phyloP scores from a whole-genome alignment of 129 eudicot species.

The Chrysanthemum lavandulifolium region DNA sequence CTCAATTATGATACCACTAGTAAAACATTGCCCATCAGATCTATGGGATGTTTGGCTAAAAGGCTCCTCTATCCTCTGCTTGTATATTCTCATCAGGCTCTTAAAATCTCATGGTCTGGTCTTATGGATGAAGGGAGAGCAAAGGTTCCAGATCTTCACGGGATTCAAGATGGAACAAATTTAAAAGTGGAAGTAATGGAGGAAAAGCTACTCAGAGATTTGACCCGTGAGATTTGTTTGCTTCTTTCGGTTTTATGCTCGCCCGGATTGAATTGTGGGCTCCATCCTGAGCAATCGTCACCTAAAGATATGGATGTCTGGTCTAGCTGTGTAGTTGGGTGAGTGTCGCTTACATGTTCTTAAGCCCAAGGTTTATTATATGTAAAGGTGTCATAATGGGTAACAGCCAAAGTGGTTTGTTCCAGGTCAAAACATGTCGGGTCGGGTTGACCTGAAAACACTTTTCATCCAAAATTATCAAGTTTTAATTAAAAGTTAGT shows the following conservation, averaged over 20 bases:
- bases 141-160: constrained; percentile 79
- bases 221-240: constrained; percentile 85
- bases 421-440: no score
- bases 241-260: constrained; percentile 67
- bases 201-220: constrained; percentile 84
- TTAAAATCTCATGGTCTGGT: constrained; percentile 83
- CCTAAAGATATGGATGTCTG: constrained; percentile 58
- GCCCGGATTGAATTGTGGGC: constrained; percentile 61
- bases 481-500: no score
- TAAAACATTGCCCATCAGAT: constrained; percentile 72
- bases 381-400: not conserved
- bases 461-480: not conserved
- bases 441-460: not conserved
- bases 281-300: constrained; percentile 65
- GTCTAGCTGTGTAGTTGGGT: constrained; percentile 78
- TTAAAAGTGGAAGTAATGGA: constrained; percentile 94
- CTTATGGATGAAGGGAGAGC: constrained; percentile 84
- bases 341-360: constrained; percentile 21
- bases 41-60: constrained; percentile 78
- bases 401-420: no score
- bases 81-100: constrained; percentile 54
- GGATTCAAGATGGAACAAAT: constrained; percentile 59
- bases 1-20: constrained; percentile 61
- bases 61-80: constrained; percentile 79
- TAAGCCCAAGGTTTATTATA: constrained; percentile 13